Evolutionary conservation across 2,329 filamentous ascomycete genomes (phyloP), one percentile per base, ranked within the genome.

Genomic region (Fusarium sp.): DNA sequence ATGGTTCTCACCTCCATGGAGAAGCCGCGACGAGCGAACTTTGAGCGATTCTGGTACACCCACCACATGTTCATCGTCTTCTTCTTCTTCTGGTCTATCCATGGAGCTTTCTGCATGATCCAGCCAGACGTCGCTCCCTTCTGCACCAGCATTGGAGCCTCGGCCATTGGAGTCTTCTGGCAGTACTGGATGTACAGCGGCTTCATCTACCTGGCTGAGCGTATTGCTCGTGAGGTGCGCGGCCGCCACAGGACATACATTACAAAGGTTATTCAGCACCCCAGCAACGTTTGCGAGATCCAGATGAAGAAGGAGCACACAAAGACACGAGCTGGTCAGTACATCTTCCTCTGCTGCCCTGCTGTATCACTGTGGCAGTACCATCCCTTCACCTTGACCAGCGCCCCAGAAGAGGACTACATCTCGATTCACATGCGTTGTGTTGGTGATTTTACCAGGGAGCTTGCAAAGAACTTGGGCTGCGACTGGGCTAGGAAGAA

Each of bases 231-330:
- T 65, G 93, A 96, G 79, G 82, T 95, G 40, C 89, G 92, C 53
- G 92, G 92, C 45, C 87, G 89, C 25, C 92, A 95, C 82, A 93
- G 91, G 84, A 95, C 92, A 17, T 93, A 91, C 77, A 92, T 96
- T 62, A 93, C 91, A 68, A 96, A 96, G 82, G 93, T 96, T 66
- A 90, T 96, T 68, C 92, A 96, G 81, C 92, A 96, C 78, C 92
- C 92, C 9, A 93, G 91, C 82, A 93, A 94, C 74, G 93, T 96
- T 19, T 92, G 92, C 77, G 93, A 96, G 80, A 94, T 96, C 64
- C 93, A 96, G 81, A 94, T 96, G 82, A 94, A 95, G 84, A 96
- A 96, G 80, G 92, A 94, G 76, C 83, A 93, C 80, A 94, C 92
- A 44, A 93, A 90, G 83, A 93, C 92, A 4, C 85, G 87, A 52